Conservation (phyloP, 2,329 filamentous ascomycete species). For the Rhynchosporium graminicola region DNA sequence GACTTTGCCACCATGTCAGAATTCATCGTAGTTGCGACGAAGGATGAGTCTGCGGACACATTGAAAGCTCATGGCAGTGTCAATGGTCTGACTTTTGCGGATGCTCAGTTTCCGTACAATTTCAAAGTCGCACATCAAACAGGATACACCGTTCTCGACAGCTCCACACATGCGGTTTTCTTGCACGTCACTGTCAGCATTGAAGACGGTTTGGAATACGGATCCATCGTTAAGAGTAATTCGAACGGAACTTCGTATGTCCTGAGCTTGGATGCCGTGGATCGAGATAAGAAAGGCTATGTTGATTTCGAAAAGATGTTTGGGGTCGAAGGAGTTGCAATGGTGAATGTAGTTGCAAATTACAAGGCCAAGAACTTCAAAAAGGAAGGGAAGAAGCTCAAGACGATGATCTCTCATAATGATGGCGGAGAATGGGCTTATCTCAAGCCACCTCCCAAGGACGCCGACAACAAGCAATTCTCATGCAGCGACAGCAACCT, state of each 20-base stretch:
- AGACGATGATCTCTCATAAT: slow-evolving; percentile 93
- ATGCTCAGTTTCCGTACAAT: slow-evolving; percentile 82
- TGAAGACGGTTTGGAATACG: slow-evolving; percentile 66
- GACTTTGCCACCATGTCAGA: slow-evolving; percentile 95
- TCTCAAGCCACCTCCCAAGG: slow-evolving; percentile 69
- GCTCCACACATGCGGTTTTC: slow-evolving; percentile 91
- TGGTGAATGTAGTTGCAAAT: slow-evolving; percentile 86
- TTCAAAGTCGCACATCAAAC: slow-evolving; percentile 77
- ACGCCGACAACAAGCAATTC: slow-evolving; percentile 71
- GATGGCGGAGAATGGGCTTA: slow-evolving; percentile 87
- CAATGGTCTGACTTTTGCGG: slow-evolving; percentile 79
- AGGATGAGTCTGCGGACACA: slow-evolving; percentile 62
- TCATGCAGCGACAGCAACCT: slow-evolving; percentile 61
- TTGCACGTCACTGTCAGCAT: slow-evolving; percentile 84
- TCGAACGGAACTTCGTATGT: slow-evolving; percentile 97
- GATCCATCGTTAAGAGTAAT: slow-evolving; percentile 95
- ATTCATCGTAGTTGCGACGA: slow-evolving; percentile 86
- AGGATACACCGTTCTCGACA: slow-evolving; percentile 91
- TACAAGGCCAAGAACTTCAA: slow-evolving; percentile 54
- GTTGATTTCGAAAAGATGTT: slow-evolving; percentile 97
- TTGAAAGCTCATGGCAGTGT: slow-evolving; percentile 81
- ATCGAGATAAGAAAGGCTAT: slow-evolving; percentile 73
- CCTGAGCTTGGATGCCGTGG: slow-evolving; percentile 77
- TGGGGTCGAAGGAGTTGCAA: slow-evolving; percentile 83
- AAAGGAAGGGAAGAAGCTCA: slow-evolving; percentile 74